Evolutionary conservation across 805 yeast species (phyloP), one percentile per base, ranked within the genome.

Genomic region (Wickerhamiella musiphila): DNA sequence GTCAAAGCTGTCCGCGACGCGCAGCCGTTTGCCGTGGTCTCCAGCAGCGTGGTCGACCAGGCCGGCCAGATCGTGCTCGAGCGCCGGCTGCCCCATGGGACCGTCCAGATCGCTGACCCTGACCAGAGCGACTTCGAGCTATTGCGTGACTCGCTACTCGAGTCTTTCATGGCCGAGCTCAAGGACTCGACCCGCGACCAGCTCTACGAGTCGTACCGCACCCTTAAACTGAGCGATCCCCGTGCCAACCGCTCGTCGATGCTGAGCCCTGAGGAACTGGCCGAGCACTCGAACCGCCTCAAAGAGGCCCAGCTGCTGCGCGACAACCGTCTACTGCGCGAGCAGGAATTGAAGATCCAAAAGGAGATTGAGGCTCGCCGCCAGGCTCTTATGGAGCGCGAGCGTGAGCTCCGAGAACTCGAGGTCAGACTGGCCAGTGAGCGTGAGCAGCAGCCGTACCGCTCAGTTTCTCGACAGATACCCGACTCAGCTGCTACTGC

Each of bases 81-180:
- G 19, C 73, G 93, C 60, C 68, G 70, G 51, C 79, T 79, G 48
- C 84, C 92, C 40, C 79, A 92, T 90, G 94, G 94, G 27, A 57
- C 72, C 33, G 92, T 78, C 26, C 90, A 79, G 51, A 81, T 82
- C 35, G 92, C 78, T 49, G 78, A 82, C 55, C 93, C 81, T 48
- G 60, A 63, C 38, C 93, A 81, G 51, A 74, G 84, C 55, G 93
- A 82, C 54, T 81, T 82, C 59, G 72, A 76, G 53, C 74, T 78
- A 52, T 64, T 82, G 47, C 73, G 93, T 60, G 68, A 78, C 35
- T 65, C 84, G 39, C 57, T 84, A 37, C 61, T 83, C 54, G 73
- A 90, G 60, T 76, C 84, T 15, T 78, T 81, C 52, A 64, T 82
- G 70, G 63, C 78, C 49, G 94, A 82, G 56, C 63, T 84, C 46